Conservation (phyloP, 345 rosid species). For the Durio zibethinus region DNA sequence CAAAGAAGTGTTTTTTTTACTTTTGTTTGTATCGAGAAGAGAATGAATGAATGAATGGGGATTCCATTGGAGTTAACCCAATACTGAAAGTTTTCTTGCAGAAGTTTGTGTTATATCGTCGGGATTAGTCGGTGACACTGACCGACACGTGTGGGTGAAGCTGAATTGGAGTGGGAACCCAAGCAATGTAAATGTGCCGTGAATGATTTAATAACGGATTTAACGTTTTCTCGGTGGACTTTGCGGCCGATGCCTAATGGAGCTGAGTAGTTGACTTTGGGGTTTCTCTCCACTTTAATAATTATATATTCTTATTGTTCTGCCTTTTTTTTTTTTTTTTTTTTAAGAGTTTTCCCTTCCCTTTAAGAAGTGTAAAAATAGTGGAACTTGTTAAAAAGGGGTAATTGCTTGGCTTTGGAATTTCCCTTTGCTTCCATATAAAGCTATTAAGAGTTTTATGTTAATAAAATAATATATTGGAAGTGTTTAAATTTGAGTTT, state of each 20-base stretch:
- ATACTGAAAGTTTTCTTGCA: background rate
- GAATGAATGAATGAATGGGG: too few relatives aligned
- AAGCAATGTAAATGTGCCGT: background rate
- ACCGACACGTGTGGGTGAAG: constrained; percentile 7
- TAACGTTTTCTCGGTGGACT: background rate
- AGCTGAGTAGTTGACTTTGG: background rate
- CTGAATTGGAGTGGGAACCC: background rate
- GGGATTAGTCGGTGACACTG: background rate
- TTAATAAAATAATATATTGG: too few relatives aligned
- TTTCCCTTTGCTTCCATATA: background rate
- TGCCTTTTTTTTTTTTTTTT: too few relatives aligned
- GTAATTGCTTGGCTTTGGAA: background rate
- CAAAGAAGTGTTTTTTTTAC: background rate
- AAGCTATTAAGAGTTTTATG: background rate
- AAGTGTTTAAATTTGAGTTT: too few relatives aligned
- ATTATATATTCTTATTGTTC: too few relatives aligned
- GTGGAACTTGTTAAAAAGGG: background rate
- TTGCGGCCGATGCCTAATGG: background rate
- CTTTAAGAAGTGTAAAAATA: background rate
- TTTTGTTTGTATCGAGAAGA: too few relatives aligned
- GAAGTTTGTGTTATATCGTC: background rate
- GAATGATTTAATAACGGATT: background rate
- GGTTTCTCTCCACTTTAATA: too few relatives aligned
- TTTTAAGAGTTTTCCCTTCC: too few relatives aligned
- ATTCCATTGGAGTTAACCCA: background rate